A percentile compares a stretch with the other conserved stretches of the same genome.
Evolutionary conservation across 2,329 filamentous ascomycete genomes (phyloP).

Genomic region (Clarireedia monteithiana): DNA sequence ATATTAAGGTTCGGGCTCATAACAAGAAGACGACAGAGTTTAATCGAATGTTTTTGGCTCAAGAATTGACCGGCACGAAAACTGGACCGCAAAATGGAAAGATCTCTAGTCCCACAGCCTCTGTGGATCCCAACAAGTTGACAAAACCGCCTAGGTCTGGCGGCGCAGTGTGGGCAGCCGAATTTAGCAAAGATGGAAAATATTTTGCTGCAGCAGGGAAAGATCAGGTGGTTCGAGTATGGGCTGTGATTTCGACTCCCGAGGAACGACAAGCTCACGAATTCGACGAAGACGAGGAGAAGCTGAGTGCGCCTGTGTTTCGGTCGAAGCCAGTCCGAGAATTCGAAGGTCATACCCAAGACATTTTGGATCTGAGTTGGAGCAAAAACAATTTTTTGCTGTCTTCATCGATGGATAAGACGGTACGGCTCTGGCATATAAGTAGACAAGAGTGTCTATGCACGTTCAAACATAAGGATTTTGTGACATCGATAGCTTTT

Average conservation of each 20-base stretch:
- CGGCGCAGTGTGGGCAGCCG: slow-evolving; percentile 81
- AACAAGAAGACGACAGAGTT: slow-evolving; percentile 80
- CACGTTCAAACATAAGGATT: slow-evolving; percentile 89
- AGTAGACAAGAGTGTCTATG: slow-evolving; percentile 80
- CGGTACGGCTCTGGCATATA: slow-evolving; percentile 88
- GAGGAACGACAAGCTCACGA: slow-evolving; percentile 73
- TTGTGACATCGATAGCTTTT: slow-evolving; percentile 90
- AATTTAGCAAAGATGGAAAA: slow-evolving; percentile 86
- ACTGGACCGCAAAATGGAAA: slow-evolving; percentile 27
- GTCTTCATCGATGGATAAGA: slow-evolving; percentile 97
- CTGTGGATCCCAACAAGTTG: slow-evolving; percentile 18
- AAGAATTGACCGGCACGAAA: slow-evolving; percentile 69
- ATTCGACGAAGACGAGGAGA: slow-evolving; percentile 58
- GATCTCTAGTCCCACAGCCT: slow-evolving; percentile 17
- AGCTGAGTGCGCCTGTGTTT: slow-evolving; percentile 86
- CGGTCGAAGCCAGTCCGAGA: slow-evolving; percentile 68
- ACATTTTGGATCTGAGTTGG: slow-evolving; percentile 90
- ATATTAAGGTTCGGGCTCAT: slow-evolving; percentile 76
- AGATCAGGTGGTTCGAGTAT: slow-evolving; percentile 78
- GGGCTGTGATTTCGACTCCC: slow-evolving; percentile 75
- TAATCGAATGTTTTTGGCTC: slow-evolving; percentile 81
- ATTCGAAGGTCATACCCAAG: slow-evolving; percentile 75
- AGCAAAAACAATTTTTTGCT: slow-evolving; percentile 98
- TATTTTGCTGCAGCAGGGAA: slow-evolving; percentile 90
- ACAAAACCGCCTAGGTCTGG: slow-evolving; percentile 25